Evolutionary conservation across 768 basidiomycete genomes (phyloP), one percentile per base, ranked within the genome.

Genomic region (Hydnomerulius pinastri): DNA sequence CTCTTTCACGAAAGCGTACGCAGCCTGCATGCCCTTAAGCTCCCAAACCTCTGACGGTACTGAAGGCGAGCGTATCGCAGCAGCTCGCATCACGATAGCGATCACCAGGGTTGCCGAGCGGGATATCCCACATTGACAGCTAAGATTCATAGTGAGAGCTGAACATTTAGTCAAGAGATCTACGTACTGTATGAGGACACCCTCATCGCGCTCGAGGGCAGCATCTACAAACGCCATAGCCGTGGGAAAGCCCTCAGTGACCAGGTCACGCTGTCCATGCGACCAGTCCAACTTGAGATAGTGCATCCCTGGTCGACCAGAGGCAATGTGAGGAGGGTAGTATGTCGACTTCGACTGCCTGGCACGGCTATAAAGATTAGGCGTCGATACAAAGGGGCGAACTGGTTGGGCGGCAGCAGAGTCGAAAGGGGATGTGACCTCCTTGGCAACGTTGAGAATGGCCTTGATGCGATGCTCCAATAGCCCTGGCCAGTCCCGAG

Each of bases 71-170:
- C 76, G 77, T 38, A 81, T 76, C 40, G 86, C 83, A 24, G 92
- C 90, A n/a, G 92, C 90, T 44, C 91, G 83, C 92, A 96, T 96
- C 55, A 94, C 90, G 49, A 94, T 79, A 30, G 92, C 93, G 54
- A 96, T 95, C 42, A 88, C 82, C 65, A 95, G 72, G 2, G 93
- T 95, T 15, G 93, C 93, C 8, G 90, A 92, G 56, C 93, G 81
- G 18, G 92, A 94, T 28, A 96, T 87, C 58, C 93, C 93, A 69
- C 92, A 93, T 72, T 96, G 93, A 68, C 93, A 96, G 66, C 91
- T 93, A 57, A 6, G 54, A 44, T n/a, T 13, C 48, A 33, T 56
- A 5, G 36, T 60, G 57, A 63, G 58, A 54, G 48, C 36, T 46
- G 47, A 27, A 36, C 37, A 5, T 29, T 51, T 33, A 46, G 39